phyloP scores from a whole-genome alignment of 768 basidiomycete species.

The Megacollybia marginata region DNA sequence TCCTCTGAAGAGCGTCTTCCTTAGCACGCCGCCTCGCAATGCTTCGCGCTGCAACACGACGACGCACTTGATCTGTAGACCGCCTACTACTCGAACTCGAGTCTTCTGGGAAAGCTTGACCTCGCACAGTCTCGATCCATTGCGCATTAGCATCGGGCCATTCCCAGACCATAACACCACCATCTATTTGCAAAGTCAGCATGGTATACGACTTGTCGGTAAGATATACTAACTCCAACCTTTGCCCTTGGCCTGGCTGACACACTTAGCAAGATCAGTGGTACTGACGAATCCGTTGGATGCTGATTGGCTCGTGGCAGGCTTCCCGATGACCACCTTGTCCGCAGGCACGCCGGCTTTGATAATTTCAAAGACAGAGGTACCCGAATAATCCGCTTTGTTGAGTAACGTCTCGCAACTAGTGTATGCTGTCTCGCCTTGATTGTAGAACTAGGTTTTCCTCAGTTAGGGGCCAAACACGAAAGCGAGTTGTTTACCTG shows the following conservation, averaged over 20 bases:
- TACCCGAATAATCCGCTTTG: background rate
- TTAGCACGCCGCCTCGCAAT: too few relatives aligned
- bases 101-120: background rate
- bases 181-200: background rate
- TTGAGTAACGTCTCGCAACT: background rate
- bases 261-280: background rate
- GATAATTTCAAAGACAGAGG: background rate
- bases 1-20: too few relatives aligned
- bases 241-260: background rate
- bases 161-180: background rate
- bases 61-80: too few relatives aligned
- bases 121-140: background rate
- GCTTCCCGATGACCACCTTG: background rate
- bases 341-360: background rate
- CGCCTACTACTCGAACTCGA: too few relatives aligned
- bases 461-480: too few relatives aligned
- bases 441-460: constrained; percentile 3
- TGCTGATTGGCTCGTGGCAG: background rate
- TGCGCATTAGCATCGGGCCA: background rate
- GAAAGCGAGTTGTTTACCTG: background rate
- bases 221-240: background rate
- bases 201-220: too few relatives aligned
- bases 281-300: background rate
- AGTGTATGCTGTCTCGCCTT: background rate
- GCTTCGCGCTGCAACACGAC: too few relatives aligned